Evolutionary conservation across 805 yeast species (phyloP).

Genomic region (Myxozyma melibiosi): DNA sequence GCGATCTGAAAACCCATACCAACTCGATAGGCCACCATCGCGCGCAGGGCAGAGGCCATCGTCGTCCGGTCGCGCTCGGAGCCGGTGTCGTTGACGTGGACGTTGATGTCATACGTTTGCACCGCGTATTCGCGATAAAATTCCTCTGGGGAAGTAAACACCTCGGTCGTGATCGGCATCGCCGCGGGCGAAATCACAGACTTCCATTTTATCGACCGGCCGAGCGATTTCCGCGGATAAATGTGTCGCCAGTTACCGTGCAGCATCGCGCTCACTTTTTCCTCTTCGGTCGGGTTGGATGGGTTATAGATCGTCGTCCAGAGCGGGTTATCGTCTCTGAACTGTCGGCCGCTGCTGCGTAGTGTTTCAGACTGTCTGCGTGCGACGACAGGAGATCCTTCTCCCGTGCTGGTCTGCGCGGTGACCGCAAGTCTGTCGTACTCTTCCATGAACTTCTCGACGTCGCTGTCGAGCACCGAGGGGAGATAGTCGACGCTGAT

Average conservation of each 20-base stretch:
- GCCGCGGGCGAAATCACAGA: constrained; percentile 93
- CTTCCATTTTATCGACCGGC: constrained; percentile 75
- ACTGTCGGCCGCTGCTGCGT: constrained; percentile 17
- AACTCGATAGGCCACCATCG: constrained; percentile 82
- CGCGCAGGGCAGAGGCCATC: constrained; percentile 68
- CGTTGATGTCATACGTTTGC: constrained; percentile 79
- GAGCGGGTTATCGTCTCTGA: constrained; percentile 40
- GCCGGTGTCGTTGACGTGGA: constrained; percentile 43
- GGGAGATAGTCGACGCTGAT: constrained; percentile 65
- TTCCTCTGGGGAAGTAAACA: constrained; percentile 71
- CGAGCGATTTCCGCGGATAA: constrained; percentile 68
- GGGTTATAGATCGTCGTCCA: constrained; percentile 79
- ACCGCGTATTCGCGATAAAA: constrained; percentile 74
- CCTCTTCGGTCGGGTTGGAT: constrained; percentile 62
- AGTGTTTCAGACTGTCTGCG: constrained; percentile 17
- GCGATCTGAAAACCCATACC: constrained; percentile 90
- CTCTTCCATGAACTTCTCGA: constrained; percentile 62
- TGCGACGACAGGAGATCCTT: background rate
- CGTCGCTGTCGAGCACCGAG: constrained; percentile 38
- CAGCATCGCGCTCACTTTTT: constrained; percentile 57
- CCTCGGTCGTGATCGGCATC: constrained; percentile 75
- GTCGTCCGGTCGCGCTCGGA: constrained; percentile 35
- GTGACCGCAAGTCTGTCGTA: constrained; percentile 54
- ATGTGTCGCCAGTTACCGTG: constrained; percentile 91
- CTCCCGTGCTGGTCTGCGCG: background rate